A percentile compares a stretch with the other conserved stretches of the same genome.
Conservation (phyloP, 441 rosid genomes). For the Hura crepitans region DNA sequence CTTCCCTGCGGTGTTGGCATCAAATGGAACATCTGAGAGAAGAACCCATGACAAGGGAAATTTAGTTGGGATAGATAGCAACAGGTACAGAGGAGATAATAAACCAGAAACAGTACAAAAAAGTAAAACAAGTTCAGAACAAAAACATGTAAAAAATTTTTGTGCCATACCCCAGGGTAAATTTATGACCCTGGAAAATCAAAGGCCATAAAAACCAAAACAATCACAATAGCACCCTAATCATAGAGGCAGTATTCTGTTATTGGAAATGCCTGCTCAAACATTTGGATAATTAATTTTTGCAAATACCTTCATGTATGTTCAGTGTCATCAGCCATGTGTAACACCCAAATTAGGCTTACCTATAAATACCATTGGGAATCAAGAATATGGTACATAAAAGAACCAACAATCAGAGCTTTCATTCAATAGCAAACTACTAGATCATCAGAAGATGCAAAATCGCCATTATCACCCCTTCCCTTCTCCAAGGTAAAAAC, state of each 20-base stretch:
- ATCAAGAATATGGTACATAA: not conserved
- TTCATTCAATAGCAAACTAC: not conserved
- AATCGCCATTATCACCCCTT: not conserved
- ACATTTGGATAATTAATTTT: not conserved
- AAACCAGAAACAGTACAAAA: not conserved
- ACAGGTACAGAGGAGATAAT: not conserved
- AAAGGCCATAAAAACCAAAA: not conserved
- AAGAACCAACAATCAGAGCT: not conserved
- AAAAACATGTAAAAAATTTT: not conserved
- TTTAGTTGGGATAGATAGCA: not conserved
- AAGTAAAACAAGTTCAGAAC: too few species aligned
- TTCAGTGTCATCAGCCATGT: too few species aligned
- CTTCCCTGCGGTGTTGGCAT: constrained; percentile 88
- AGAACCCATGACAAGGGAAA: constrained; percentile 20
- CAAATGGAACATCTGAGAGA: constrained; percentile 90
- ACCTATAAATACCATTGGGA: not conserved
- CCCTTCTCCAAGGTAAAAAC: not conserved
- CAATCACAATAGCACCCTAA: not conserved
- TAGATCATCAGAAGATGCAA: not conserved
- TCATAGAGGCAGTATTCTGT: not conserved
- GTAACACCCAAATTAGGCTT: not conserved
- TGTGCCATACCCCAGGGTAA: too few species aligned
- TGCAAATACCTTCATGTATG: not conserved
- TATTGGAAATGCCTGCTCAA: not conserved
- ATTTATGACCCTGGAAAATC: not conserved